phyloP scores from a whole-genome alignment of 306 rosid genomes.

The Citrullus mucosospermus region DNA sequence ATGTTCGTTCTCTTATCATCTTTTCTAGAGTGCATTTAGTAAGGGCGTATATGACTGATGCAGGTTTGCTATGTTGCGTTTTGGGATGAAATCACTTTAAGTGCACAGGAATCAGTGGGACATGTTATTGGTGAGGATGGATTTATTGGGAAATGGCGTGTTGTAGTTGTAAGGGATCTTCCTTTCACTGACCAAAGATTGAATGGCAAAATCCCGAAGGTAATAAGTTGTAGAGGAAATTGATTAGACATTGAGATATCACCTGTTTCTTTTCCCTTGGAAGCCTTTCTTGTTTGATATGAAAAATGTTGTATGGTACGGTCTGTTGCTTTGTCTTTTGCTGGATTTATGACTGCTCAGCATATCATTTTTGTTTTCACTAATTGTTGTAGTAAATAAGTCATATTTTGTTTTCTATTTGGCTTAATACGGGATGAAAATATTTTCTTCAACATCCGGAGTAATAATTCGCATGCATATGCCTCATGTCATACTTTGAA shows the following conservation, averaged over 20 bases:
- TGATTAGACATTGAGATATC: neutral
- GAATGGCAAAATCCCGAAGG: constrained; percentile 90
- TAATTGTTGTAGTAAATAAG: neutral
- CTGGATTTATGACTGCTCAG: neutral
- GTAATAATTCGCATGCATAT: neutral
- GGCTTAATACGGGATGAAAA: neutral
- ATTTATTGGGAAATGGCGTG: constrained; percentile 79
- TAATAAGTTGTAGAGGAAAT: neutral
- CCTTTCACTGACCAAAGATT: constrained; percentile 86
- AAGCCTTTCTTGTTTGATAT: neutral
- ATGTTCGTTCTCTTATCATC: neutral
- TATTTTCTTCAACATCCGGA: neutral
- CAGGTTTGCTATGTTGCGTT: constrained; percentile 93
- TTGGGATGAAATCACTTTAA: constrained; percentile 91
- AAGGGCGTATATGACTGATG: constrained; percentile 25
- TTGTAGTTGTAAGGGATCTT: constrained; percentile 72
- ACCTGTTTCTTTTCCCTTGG: neutral
- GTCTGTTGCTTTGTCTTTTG: neutral
- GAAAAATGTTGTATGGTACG: neutral
- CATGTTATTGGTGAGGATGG: constrained; percentile 46
- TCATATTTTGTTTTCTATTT: neutral
- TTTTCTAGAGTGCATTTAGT: neutral
- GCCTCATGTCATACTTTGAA: neutral
- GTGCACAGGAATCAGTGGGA: constrained; percentile 47
- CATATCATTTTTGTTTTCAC: neutral